A percentile compares a stretch with the other conserved stretches of the same genome.
Conservation (phyloP, 192 early-diverging fungal genomes). For the Backusella tuberculispora region DNA sequence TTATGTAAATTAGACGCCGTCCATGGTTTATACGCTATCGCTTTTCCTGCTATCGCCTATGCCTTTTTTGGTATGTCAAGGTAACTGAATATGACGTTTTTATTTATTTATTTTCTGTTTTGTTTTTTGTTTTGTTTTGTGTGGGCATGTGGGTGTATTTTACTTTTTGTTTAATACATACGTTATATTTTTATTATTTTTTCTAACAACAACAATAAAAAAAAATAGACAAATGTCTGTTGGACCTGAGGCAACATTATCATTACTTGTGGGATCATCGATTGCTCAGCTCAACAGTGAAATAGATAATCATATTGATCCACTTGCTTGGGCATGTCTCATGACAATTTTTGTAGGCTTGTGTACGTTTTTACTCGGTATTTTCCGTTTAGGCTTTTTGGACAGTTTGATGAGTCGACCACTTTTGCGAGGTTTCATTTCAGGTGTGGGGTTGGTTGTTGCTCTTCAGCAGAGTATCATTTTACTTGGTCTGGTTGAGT, state of each 20-base stretch:
- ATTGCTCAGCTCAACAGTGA: constrained; percentile 57
- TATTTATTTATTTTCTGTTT: neutral
- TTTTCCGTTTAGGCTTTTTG: constrained; percentile 97
- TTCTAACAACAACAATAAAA: neutral
- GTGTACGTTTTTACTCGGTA: constrained; percentile 90
- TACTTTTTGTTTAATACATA: no score
- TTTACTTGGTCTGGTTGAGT: constrained; percentile 66
- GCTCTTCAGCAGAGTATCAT: constrained; percentile 87
- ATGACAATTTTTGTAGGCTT: constrained; percentile 87
- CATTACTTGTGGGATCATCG: constrained; percentile 77
- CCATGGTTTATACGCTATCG: constrained; percentile 91
- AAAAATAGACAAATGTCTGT: constrained; percentile 81
- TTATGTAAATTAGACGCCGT: constrained; percentile 84
- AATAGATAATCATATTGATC: constrained; percentile 46
- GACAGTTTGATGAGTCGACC: constrained; percentile 95
- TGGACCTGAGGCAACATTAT: constrained; percentile 92
- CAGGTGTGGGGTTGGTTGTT: constrained; percentile 91
- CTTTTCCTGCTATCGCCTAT: constrained; percentile 85
- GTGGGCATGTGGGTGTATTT: no score
- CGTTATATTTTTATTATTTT: no score
- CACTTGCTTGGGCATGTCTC: constrained; percentile 66
- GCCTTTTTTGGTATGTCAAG: constrained; percentile 91
- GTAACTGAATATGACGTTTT: constrained; percentile 34
- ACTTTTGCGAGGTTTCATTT: constrained; percentile 93
- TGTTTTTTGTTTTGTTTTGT: no score